A percentile compares a stretch with the other conserved stretches of the same genome.
Conservation (phyloP, 2,329 filamentous ascomycete species). For the Ophiostoma triangulosporum region DNA sequence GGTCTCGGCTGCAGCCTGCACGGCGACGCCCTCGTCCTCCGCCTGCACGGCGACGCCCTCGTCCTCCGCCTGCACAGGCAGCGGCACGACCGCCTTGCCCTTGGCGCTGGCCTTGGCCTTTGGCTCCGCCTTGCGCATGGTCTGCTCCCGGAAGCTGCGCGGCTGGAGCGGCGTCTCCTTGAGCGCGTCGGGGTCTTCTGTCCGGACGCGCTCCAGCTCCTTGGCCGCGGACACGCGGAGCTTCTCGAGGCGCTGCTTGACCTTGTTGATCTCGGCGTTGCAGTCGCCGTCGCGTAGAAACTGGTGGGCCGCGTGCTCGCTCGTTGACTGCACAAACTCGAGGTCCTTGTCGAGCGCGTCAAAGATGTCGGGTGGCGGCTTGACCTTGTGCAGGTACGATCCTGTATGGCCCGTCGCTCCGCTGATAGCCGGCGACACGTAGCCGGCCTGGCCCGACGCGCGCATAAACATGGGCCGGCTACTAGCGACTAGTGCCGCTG, state of each 20-base stretch:
- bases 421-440: background rate
- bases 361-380: constrained; percentile 36
- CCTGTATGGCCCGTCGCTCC: background rate
- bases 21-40: constrained; percentile 26
- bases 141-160: constrained; percentile 38
- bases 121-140: constrained; percentile 33
- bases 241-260: constrained; percentile 50
- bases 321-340: constrained; percentile 67
- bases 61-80: background rate
- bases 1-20: too few relatives aligned
- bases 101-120: constrained; percentile 16
- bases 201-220: constrained; percentile 42
- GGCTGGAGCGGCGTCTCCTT: constrained; percentile 29
- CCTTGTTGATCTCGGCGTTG: constrained; percentile 57
- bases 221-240: constrained; percentile 47
- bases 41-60: constrained; percentile 24
- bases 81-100: background rate
- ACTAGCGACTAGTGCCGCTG: background rate
- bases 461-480: constrained; percentile 18
- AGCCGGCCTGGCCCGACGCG: constrained; percentile 10
- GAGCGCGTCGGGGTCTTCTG: constrained; percentile 36
- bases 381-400: background rate
- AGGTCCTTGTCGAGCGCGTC: constrained; percentile 66
- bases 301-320: constrained; percentile 78
- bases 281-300: constrained; percentile 83